Percentiles rank a stretch among this genome's conserved stretches.
These are phyloP conservation scores for Nothophaeocryptopus gaeumannii DNA, from an alignment of 2,329 filamentous ascomycete species.

Conservation along the genomic window DNA sequence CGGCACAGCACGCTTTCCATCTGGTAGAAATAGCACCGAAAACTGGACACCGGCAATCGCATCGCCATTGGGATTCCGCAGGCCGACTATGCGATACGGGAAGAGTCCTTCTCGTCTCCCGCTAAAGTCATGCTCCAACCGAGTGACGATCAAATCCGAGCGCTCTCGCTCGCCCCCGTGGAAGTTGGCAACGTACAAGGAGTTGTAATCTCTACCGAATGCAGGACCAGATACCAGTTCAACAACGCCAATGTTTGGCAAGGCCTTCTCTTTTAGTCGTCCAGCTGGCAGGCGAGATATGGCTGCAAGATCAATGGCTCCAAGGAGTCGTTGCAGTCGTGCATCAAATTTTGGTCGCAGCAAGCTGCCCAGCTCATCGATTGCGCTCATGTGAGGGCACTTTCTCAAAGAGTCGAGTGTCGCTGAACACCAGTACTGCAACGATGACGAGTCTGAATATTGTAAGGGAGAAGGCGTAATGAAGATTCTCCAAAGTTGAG, in stretches of 20 bases:
- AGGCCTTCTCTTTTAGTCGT: conserved; percentile 14
- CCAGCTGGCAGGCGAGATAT: conserved; percentile 14
- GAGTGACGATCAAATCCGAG: conserved; percentile 18
- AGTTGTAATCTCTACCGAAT: conserved; percentile 17
- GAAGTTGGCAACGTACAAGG: conserved; percentile 21
- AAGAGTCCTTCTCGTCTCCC: conserved; percentile 13
- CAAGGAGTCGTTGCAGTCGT: conserved; percentile 7
- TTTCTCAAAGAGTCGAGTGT: too few species aligned
- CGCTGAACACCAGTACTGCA: too few species aligned
- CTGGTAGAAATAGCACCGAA: conserved; percentile 18
- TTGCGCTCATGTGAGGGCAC: not conserved
- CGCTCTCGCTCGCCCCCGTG: conserved; percentile 23
- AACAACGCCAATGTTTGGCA: conserved; percentile 21
- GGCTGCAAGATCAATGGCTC: conserved; percentile 9
- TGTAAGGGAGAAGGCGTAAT: too few species aligned
- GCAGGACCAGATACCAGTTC: conserved; percentile 19
- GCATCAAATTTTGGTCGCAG: conserved; percentile 10
- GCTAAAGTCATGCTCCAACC: conserved; percentile 18
- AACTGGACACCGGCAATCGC: conserved; percentile 27
- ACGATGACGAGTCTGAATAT: too few species aligned
- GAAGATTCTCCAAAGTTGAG: too few species aligned
- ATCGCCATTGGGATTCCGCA: conserved; percentile 17
- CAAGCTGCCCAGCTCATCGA: conserved; percentile 11
- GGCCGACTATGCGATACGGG: conserved; percentile 23
- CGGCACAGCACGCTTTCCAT: conserved; percentile 16